phyloP scores from a whole-genome alignment of 2,329 filamentous ascomycete genomes.

The Xylaria sp. region DNA sequence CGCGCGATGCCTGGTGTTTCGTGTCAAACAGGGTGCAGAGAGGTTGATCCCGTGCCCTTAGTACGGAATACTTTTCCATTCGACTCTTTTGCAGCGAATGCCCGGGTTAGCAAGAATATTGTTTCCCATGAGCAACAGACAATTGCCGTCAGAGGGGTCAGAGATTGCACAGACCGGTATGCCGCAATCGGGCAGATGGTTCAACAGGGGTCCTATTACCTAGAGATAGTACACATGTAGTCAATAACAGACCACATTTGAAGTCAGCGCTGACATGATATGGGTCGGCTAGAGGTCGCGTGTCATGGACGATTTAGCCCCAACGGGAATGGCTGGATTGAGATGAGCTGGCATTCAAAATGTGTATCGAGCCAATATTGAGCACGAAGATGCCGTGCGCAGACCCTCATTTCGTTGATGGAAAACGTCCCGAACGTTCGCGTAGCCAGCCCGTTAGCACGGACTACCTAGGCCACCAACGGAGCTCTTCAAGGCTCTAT shows the following conservation, averaged over 20 bases:
- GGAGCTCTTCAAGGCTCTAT: too few relatives aligned
- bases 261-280: not conserved
- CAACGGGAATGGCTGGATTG: not conserved
- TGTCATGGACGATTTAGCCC: not conserved
- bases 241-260: not conserved
- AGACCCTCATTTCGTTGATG: not conserved
- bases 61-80: not conserved
- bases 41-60: not conserved
- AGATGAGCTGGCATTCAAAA: not conserved
- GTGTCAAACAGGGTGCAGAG: not conserved
- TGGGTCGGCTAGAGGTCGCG: not conserved
- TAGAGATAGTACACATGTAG: too few relatives aligned
- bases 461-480: too few relatives aligned
- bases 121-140: not conserved
- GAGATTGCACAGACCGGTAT: not conserved
- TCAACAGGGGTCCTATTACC: too few relatives aligned
- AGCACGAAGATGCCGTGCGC: not conserved
- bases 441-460: not conserved
- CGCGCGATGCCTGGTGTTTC: not conserved
- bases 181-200: too few relatives aligned
- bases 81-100: too few relatives aligned
- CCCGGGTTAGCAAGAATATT: too few relatives aligned
- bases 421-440: not conserved
- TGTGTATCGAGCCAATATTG: not conserved
- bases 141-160: not conserved